Base-by-base conservation (phyloP, 495 filamentous ascomycete genomes). In the Cryomyces antarcticus region DNA sequence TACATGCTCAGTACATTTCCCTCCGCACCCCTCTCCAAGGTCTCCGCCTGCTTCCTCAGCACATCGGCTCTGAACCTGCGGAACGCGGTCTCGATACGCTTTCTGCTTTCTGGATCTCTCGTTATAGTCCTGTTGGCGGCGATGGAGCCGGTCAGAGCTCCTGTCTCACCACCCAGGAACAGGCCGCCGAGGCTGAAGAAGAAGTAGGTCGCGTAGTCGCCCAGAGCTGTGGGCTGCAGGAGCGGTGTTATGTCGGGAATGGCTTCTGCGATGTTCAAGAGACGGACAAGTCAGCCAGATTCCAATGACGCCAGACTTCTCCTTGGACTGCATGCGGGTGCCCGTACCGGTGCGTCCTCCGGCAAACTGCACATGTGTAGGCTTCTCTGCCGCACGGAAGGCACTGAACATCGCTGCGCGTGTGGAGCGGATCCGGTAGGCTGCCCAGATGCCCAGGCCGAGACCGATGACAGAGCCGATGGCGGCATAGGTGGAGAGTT, bases 61-160 rank as follows among this genome's bases (percentile, higher is more conserved):
- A 70, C 63, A 57, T 82, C 77, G 0, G 70, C 70, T 36, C 66
- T 68, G 52, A 77, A 79, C 39, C 61, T 66, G 43, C 67, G 59
- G 43, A 79, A 81, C 0, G 77, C 78, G n/a, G 51, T 64, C 58
- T 79, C 71, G 34, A 82, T 72, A 42, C 78, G 57, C 53, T 60
- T 54, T 48, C 60, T 61, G 9, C 59, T 57, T 40, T 72, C 72
- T 0, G 71, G 62, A 53, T 82, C 73, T 13, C 49, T 47, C 0
- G 56, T 61, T 41, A 82, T 70, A 4, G 52, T 58, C 13, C 68
- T 56, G 30, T 63, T 63, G 7, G 68, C 75, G 5, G 64, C 60
- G 7, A 62, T 60, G 0, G 66, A 62, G 3, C 78, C 78, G 0
- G 63, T 66, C 35, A 77, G 49, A 30, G 79, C 56, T 0, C 78